Evolutionary conservation across 805 yeast genomes (phyloP).

Genomic region (Saturnispora quitensis): DNA sequence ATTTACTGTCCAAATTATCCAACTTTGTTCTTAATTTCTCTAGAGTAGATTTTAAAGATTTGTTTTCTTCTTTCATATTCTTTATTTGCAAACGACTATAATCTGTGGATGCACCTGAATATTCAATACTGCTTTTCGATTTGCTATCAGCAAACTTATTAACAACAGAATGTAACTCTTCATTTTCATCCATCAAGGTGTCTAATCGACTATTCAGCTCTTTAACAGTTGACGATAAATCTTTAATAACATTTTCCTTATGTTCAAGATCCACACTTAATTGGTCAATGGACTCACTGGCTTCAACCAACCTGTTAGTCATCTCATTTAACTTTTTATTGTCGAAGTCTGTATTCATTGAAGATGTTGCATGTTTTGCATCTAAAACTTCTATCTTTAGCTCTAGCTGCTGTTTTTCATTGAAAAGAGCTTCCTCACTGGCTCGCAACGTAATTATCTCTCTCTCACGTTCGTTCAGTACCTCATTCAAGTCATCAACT

Average conservation of each 20-base stretch:
- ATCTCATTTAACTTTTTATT: constrained; percentile 6
- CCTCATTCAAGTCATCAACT: constrained; percentile 16
- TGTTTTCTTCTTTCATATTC: neutral
- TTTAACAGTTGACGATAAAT: constrained; percentile 4
- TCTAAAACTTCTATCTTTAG: constrained; percentile 1
- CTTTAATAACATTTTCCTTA: constrained; percentile 1
- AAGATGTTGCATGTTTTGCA: constrained; percentile 3
- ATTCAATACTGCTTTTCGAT: neutral
- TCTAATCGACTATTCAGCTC: constrained; percentile 8
- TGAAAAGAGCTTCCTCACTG: neutral
- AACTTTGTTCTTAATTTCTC: constrained; percentile 6
- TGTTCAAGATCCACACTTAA: constrained; percentile 11
- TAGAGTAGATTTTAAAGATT: constrained; percentile 13
- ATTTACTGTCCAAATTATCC: neutral
- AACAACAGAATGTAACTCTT: constrained; percentile 2
- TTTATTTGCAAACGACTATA: constrained; percentile 3
- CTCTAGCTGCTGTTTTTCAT: constrained; percentile 4
- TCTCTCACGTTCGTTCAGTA: constrained; percentile 2
- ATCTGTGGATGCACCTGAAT: constrained; percentile 1
- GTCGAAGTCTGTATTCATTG: neutral
- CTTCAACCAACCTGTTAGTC: constrained; percentile 11
- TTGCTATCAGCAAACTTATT: neutral
- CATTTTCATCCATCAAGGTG: constrained; percentile 8
- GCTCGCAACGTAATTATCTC: constrained; percentile 8
- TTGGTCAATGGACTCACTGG: constrained; percentile 11